Base-by-base conservation (phyloP, 192 early-diverging fungal genomes). In the Thoreauomyces humboldtii region DNA sequence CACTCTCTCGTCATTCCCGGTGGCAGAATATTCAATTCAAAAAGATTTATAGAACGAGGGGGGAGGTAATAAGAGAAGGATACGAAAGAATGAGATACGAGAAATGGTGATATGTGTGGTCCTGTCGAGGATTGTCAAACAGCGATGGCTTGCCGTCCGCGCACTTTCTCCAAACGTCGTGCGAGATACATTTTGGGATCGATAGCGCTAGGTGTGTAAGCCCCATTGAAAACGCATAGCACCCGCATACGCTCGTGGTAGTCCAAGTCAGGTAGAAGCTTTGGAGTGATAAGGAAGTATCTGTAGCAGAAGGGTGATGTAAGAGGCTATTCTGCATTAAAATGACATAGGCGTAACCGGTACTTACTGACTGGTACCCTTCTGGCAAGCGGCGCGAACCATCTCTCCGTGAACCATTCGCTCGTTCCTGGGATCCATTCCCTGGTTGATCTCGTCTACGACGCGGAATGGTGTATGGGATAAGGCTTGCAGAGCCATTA, bases 361-460 rank as follows among this genome's bases (percentile, higher is more conserved):
- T 1, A 71, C 76, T 56, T 78, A 92, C 82, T 93, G 91, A 7
- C 89, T 81, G 1, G 85, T 88, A 24, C 80, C 82, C 0, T 59
- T 62, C 44, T 74, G 66, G 66, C 90, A 95, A 0, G 93, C 93
- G 9, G 83, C 87, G 21, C 89, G 68, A 31, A 99, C 93, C 42
- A 99, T 84, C 62, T 92, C 91, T 17, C 80, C 67, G 77, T 99
- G 97, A n/a, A 98, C 88, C 75, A 95, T 76, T 22, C 97, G 82
- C 71, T 99, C 97, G 72, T 98, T 99, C 33, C 88, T 81, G 31
- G 92, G 90, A 74, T 99, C 97, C 97, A 99, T 98, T 48, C 97
- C 97, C 71, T 99, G 97, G 71, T 99, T 99, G 61, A 99, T 99
- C 75, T 99, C 97, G 79, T 99, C 97, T 12, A 99, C 97, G 0